Evolutionary conservation across 2,329 filamentous ascomycete species (phyloP).

Genomic region (Neocucurbitaria cava): DNA sequence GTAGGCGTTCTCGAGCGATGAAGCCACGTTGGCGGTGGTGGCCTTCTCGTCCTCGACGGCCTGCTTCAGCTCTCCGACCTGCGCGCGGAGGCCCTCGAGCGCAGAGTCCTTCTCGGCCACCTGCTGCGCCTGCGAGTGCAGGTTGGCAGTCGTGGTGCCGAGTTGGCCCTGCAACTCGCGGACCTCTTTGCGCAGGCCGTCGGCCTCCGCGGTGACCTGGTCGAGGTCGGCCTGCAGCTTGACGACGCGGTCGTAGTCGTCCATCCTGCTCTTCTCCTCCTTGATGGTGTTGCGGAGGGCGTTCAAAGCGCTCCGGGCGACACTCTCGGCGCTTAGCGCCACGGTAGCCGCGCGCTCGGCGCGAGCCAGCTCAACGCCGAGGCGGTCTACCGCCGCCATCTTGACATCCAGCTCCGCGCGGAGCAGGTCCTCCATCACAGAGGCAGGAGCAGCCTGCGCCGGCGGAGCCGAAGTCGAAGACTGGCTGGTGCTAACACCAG

Average conservation of each 20-base stretch:
- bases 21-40: background rate
- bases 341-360: background rate
- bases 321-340: background rate
- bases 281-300: background rate
- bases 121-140: background rate
- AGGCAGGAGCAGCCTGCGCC: background rate
- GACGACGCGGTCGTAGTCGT: constrained; percentile 5
- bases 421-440: background rate
- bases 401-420: background rate
- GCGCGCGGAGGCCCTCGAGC: background rate
- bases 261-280: background rate
- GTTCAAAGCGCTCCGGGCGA: background rate
- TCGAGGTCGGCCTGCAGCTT: background rate
- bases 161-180: background rate
- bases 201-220: background rate
- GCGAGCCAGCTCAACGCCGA: background rate
- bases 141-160: background rate
- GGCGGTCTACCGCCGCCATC: background rate
- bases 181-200: background rate
- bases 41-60: constrained; percentile 5
- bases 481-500: background rate
- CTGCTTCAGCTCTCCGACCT: background rate
- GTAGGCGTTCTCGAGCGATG: constrained; percentile 10
- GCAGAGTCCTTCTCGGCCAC: background rate
- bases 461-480: too few species aligned